Evolutionary conservation across 345 rosid species (phyloP).

Genomic region (Gossypium sturtianum): DNA sequence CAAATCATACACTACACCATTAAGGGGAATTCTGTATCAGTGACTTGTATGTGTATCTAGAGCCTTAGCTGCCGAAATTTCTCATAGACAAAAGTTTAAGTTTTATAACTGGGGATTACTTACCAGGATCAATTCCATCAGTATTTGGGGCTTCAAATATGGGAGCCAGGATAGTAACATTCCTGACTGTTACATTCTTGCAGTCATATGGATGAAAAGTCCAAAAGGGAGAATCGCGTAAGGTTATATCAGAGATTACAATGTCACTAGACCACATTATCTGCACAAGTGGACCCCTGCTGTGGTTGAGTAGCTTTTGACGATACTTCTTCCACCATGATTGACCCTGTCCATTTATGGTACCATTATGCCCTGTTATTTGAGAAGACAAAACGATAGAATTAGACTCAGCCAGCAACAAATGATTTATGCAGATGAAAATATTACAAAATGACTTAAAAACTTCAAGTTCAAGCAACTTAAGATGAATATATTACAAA

Average conservation of each 20-base stretch:
- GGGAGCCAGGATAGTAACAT: constrained; percentile 28
- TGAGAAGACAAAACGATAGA: not conserved
- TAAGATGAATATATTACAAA: not conserved
- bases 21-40: not conserved
- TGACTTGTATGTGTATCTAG: too few relatives aligned
- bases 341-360: constrained; percentile 93
- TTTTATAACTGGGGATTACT: constrained; percentile 2
- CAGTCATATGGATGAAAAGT: constrained; percentile 97
- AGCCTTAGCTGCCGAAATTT: not conserved
- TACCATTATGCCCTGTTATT: constrained; percentile 83
- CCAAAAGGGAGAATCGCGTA: constrained; percentile 96
- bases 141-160: constrained; percentile 84
- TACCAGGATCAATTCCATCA: constrained; percentile 97
- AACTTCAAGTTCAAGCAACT: not conserved
- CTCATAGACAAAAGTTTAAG: not conserved
- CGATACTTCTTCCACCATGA: constrained; percentile 95
- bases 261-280: constrained; percentile 95
- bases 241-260: constrained; percentile 63
- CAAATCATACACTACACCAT: not conserved
- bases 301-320: constrained; percentile 87
- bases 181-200: constrained; percentile 26
- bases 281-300: constrained; percentile 94
- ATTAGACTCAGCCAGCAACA: not conserved
- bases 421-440: not conserved
- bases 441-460: not conserved